Base-by-base conservation (phyloP, 2,329 filamentous ascomycete genomes). In the Phyllosticta paracitricarpa region DNA sequence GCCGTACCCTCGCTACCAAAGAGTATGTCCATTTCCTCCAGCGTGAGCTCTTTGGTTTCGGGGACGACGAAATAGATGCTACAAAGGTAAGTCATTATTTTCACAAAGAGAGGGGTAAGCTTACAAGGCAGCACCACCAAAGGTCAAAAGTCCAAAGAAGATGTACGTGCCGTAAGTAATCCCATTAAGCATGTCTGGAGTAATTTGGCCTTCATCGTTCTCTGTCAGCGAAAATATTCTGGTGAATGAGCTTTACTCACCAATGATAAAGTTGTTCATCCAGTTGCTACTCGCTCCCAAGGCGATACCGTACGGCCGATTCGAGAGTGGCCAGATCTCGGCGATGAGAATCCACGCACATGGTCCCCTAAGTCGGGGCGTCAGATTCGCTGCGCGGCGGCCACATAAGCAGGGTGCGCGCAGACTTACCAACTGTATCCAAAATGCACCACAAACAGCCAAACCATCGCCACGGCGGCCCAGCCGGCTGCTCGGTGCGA, bases 381-480 rank as follows among this genome's bases (percentile, higher is more conserved):
- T 30, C 9, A 30, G 28, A 5, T 30, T 30, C 28, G 28, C 9
- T 8, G 3, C 5, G 28, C 28, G 2, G 28, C 9, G 6, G 5
- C 6, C 28, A 30, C 28, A 30, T 30, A 8, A 4, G 28, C 28
- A 30, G 9, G 19, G 19, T 22, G 19, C 19, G 19, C 19, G 19
- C 19, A 30, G 9, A 30, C 28, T 7, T 2, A 30, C 88, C 88
- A 91, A 0, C 82, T 85, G 70, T 89, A 90, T 30, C 86, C 89
- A 68, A 91, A 91, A 72, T 88, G 82, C 30, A 89, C 77, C 28
- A 89, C 84, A 65, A 89, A 91, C 0, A 91, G 78, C 87, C 88
- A 91, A 8, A 89, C 84, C 82, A 89, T 87, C 58, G 71, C 78
- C 5, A 83, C 86, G 0, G 86, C 82, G 4, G 77, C 88, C 89